Percentiles rank a stretch among this genome's conserved stretches.
phyloP scores from a whole-genome alignment of 345 rosid genomes.

The Luvunga scandens region DNA sequence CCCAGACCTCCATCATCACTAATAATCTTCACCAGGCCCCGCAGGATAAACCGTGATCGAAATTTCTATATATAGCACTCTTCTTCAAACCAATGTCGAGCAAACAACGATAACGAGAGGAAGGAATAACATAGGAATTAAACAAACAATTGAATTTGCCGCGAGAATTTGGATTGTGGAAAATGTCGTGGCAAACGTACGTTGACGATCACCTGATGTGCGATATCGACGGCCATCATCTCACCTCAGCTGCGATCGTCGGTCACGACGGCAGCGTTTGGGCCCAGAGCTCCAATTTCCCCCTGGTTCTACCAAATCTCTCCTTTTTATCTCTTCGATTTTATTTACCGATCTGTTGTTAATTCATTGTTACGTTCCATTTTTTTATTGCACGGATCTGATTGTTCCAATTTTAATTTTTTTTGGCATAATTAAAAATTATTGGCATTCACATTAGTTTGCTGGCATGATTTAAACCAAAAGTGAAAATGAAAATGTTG shows the following conservation, averaged over 20 bases:
- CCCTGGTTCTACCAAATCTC: slow-evolving; percentile 18
- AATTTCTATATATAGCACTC: slow-evolving; percentile 24
- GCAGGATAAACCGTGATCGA: background rate
- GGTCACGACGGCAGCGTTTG: slow-evolving; percentile 54
- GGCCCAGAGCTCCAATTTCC: slow-evolving; percentile 47
- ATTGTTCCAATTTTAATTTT: background rate
- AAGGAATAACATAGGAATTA: no score
- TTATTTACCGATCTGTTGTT: background rate
- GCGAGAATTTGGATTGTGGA: background rate
- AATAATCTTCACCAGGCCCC: slow-evolving; percentile 9
- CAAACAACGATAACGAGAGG: background rate
- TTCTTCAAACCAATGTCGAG: slow-evolving; percentile 15
- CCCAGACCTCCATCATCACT: background rate
- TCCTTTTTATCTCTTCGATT: background rate
- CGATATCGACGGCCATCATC: slow-evolving; percentile 42
- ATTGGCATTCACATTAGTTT: background rate
- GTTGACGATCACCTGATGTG: slow-evolving; percentile 53
- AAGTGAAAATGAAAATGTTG: background rate
- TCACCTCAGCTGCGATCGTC: slow-evolving; percentile 42
- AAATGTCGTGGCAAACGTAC: slow-evolving; percentile 55
- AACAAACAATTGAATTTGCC: background rate
- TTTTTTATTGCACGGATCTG: background rate
- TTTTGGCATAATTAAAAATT: background rate
- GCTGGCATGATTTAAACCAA: background rate
- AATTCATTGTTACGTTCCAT: background rate